phyloP scores from a whole-genome alignment of 345 rosid genomes.

The Euphorbia lathyris region DNA sequence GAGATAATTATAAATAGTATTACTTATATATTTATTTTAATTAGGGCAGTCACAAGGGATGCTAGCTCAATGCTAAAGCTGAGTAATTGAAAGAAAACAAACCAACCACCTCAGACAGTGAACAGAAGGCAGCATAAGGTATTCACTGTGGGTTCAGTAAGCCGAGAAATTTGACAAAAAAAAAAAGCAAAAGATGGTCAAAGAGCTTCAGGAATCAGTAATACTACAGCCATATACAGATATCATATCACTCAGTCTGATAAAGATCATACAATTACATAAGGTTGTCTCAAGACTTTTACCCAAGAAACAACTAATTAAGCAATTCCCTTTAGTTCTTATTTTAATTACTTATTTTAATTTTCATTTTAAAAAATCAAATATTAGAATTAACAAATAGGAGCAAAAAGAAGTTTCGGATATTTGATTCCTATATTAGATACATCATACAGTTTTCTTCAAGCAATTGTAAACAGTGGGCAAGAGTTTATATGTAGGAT shows the following conservation, averaged over 20 bases:
- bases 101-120: not conserved
- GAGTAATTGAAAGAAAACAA: not conserved
- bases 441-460: not conserved
- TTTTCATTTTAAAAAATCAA: not conserved
- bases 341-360: too few relatives aligned
- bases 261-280: not conserved
- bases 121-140: not conserved
- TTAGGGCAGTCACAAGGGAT: not conserved
- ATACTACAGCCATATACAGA: not conserved
- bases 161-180: not conserved
- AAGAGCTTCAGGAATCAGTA: not conserved
- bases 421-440: not conserved
- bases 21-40: not conserved
- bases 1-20: not conserved
- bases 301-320: not conserved
- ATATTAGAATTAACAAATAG: too few relatives aligned
- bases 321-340: not conserved
- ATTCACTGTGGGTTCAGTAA: not conserved
- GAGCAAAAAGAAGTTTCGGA: too few relatives aligned
- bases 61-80: not conserved
- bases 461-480: constrained; percentile 2
- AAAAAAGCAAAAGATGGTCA: not conserved
- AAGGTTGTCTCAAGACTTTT: not conserved
- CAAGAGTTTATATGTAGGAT: not conserved
- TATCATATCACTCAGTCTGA: not conserved